These are phyloP conservation scores for Debaryomyces prosopidis DNA, from an alignment of 805 yeast species.

Conservation along the genomic window DNA sequence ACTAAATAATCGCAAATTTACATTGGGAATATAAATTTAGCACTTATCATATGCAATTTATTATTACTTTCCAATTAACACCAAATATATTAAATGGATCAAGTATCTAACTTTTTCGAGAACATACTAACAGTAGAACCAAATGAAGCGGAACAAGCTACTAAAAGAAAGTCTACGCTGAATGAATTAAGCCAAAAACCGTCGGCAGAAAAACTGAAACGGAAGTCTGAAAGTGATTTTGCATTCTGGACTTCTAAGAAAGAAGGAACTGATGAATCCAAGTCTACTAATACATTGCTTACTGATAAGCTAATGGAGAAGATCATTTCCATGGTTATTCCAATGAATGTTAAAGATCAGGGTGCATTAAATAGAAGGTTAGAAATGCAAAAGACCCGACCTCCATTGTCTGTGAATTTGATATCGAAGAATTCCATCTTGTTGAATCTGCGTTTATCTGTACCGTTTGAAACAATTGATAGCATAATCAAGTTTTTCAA, in stretches of 20 bases:
- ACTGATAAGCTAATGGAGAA: slow-evolving; percentile 75
- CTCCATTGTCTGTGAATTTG: slow-evolving; percentile 64
- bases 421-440: slow-evolving; percentile 69
- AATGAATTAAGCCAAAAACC: neutral
- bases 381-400: slow-evolving; percentile 62
- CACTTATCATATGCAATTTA: too few relatives aligned
- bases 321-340: slow-evolving; percentile 69
- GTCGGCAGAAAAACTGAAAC: neutral
- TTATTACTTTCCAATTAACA: too few relatives aligned
- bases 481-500: slow-evolving; percentile 51
- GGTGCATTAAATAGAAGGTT: slow-evolving; percentile 52
- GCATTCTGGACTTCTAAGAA: neutral
- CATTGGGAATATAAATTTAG: neutral
- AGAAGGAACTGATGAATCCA: slow-evolving; percentile 12
- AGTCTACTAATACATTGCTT: slow-evolving; percentile 23
- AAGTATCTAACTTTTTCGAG: slow-evolving; percentile 37
- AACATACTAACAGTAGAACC: slow-evolving; percentile 32
- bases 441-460: slow-evolving; percentile 60
- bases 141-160: neutral
- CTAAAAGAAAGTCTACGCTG: neutral
- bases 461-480: slow-evolving; percentile 64
- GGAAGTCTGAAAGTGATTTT: neutral
- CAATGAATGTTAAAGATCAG: slow-evolving; percentile 49
- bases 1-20: neutral
- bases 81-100: slow-evolving; percentile 27